These are phyloP conservation scores for Peronospora farinosa DNA, from an alignment of 352 stramenopile species.

Conservation along the genomic window DNA sequence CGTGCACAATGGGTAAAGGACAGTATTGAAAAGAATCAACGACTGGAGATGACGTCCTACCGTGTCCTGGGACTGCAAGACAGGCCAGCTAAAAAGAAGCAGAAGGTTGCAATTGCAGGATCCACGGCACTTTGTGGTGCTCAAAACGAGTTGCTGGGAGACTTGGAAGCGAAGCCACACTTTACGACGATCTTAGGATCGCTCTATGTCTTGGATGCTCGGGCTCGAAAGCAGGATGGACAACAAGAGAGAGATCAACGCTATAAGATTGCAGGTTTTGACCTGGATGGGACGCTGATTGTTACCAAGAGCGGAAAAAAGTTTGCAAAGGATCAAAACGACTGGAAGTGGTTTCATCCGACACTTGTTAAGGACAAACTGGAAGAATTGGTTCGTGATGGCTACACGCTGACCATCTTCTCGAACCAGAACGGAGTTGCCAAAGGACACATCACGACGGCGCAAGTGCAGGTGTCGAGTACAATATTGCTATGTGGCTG, in stretches of 20 bases:
- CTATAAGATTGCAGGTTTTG: slow-evolving; percentile 68
- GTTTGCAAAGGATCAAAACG: slow-evolving; percentile 52
- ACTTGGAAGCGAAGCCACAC: slow-evolving; percentile 12
- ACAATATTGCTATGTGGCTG: background rate
- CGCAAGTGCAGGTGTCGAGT: slow-evolving; percentile 47
- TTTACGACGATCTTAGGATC: slow-evolving; percentile 33
- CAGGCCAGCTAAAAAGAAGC: slow-evolving; percentile 17
- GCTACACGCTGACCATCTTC: slow-evolving; percentile 60
- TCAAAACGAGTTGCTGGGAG: no score
- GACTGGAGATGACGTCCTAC: slow-evolving; percentile 27
- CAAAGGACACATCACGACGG: slow-evolving; percentile 58
- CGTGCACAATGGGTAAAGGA: slow-evolving; percentile 37
- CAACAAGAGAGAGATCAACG: slow-evolving; percentile 1
- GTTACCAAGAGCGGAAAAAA: slow-evolving; percentile 81
- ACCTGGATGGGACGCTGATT: slow-evolving; percentile 80
- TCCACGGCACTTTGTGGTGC: slow-evolving; percentile 8
- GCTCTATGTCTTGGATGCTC: slow-evolving; percentile 49
- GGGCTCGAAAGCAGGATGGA: slow-evolving; percentile 10
- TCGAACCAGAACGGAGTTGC: slow-evolving; percentile 84
- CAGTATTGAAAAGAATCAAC: slow-evolving; percentile 31
- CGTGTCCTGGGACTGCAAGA: slow-evolving; percentile 3
- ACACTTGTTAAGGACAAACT: slow-evolving; percentile 49
- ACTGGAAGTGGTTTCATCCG: slow-evolving; percentile 79
- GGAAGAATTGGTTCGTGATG: slow-evolving; percentile 33
- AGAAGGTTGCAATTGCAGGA: slow-evolving; percentile 5